Evolutionary conservation across 2,329 filamentous ascomycete genomes (phyloP).

Genomic region (Blastomyces emzantsi): DNA sequence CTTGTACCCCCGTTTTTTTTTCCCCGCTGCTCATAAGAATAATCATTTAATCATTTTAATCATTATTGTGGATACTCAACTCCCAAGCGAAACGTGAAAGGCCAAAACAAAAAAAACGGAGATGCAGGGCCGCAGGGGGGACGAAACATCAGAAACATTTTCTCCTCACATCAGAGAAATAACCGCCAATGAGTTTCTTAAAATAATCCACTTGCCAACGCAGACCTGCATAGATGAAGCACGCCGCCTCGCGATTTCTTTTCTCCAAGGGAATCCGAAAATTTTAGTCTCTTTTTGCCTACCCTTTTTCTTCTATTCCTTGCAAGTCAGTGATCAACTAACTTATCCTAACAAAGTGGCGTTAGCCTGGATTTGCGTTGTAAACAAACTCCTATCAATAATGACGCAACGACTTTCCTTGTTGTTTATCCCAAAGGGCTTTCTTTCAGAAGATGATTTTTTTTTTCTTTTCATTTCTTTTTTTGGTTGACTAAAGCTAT

Average conservation of each 20-base stretch:
- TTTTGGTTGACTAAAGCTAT: not conserved
- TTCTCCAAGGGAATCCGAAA: not conserved
- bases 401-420: not conserved
- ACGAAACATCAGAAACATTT: not conserved
- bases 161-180: not conserved
- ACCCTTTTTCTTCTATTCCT: not conserved
- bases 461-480: too few species aligned
- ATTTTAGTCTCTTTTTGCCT: not conserved
- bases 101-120: not conserved
- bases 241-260: not conserved
- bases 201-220: not conserved
- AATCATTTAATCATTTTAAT: not conserved
- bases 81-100: not conserved
- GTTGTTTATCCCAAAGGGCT: not conserved
- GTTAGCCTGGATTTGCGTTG: too few species aligned
- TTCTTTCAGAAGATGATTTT: not conserved
- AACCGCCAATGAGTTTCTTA: conserved; percentile 2
- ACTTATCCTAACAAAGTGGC: not conserved
- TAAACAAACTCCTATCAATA: not conserved
- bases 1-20: too few species aligned
- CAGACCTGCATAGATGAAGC: not conserved
- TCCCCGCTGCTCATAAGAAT: not conserved
- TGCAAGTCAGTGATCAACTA: not conserved
- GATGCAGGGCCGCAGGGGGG: not conserved
- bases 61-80: not conserved